Evolutionary conservation across 257 asterid species (phyloP).

Genomic region (Penstemon davidsonii): DNA sequence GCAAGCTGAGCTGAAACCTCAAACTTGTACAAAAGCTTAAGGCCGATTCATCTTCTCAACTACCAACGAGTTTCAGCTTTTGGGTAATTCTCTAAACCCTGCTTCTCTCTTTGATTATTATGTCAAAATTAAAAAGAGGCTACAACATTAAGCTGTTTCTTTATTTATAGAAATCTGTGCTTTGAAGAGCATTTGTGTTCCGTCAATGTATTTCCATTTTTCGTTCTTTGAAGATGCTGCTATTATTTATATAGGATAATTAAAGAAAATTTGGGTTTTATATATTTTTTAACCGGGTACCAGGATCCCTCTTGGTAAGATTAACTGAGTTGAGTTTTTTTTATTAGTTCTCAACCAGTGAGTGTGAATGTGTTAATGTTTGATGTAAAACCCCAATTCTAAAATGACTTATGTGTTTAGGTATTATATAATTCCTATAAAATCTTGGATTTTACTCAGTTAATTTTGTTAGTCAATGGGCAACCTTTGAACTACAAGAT

Average conservation of each 20-base stretch:
- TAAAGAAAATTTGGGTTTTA: slow-evolving; percentile 10
- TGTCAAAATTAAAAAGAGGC: not conserved
- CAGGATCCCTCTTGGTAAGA: too few relatives aligned
- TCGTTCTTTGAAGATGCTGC: not conserved
- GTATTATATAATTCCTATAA: too few relatives aligned
- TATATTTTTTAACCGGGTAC: slow-evolving; percentile 9
- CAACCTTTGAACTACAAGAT: slow-evolving; percentile 9
- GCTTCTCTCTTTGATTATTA: not conserved
- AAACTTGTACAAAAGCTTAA: not conserved
- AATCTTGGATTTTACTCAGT: not conserved
- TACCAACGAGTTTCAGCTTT: slow-evolving; percentile 15
- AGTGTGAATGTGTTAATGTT: not conserved
- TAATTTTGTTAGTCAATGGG: not conserved
- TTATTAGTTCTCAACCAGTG: not conserved
- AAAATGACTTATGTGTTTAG: too few relatives aligned
- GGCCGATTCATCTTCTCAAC: slow-evolving; percentile 25
- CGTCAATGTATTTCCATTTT: slow-evolving; percentile 4
- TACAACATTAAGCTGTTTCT: too few relatives aligned
- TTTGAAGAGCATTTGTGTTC: slow-evolving; percentile 2
- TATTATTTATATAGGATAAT: not conserved
- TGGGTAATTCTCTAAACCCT: slow-evolving; percentile 27
- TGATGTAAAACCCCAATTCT: too few relatives aligned
- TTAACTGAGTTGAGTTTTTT: not conserved
- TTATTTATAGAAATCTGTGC: slow-evolving; percentile 6
- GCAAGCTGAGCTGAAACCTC: not conserved